phyloP scores from a whole-genome alignment of 371 early-diverging fungal species.

The Blastocladiella emersonii region DNA sequence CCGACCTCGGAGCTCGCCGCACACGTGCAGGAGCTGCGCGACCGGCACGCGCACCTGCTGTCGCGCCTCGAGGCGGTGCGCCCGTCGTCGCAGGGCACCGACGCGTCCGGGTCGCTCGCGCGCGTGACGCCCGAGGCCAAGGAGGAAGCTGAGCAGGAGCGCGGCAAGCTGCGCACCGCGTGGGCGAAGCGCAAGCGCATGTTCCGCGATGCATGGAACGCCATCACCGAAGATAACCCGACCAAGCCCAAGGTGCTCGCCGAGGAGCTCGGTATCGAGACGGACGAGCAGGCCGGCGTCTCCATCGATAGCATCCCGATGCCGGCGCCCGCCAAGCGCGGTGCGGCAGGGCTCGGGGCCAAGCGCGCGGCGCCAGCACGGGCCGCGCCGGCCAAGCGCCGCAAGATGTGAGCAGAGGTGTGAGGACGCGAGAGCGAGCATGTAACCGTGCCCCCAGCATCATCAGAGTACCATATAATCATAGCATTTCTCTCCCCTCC shows the following conservation, averaged over 20 bases:
- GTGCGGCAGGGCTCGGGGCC: too few relatives aligned
- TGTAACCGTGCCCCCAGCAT: too few relatives aligned
- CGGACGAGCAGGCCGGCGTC: slow-evolving; percentile 25
- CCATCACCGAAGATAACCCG: slow-evolving; percentile 27
- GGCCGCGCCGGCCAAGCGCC: too few relatives aligned
- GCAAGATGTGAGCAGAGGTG: too few relatives aligned
- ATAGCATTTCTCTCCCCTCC: too few relatives aligned
- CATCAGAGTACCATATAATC: too few relatives aligned
- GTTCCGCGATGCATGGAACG: slow-evolving; percentile 25
- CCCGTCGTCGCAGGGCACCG: slow-evolving; percentile 10
- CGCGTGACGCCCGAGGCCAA: slow-evolving; percentile 10
- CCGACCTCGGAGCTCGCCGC: background rate
- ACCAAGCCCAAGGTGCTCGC: slow-evolving; percentile 26
- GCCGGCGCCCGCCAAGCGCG: background rate
- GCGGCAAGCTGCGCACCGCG: slow-evolving; percentile 15
- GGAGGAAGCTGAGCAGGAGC: slow-evolving; percentile 15
- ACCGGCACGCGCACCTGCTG: background rate
- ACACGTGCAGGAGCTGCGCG: background rate
- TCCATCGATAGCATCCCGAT: background rate
- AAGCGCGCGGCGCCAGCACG: too few relatives aligned
- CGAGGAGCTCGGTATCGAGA: slow-evolving; percentile 32
- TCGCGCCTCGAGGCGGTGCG: background rate
- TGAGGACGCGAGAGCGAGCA: too few relatives aligned
- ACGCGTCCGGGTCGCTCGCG: slow-evolving; percentile 12
- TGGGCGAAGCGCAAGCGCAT: slow-evolving; percentile 30